phyloP scores from a whole-genome alignment of 164 flowering plant genomes.

The Umbellularia californica region DNA sequence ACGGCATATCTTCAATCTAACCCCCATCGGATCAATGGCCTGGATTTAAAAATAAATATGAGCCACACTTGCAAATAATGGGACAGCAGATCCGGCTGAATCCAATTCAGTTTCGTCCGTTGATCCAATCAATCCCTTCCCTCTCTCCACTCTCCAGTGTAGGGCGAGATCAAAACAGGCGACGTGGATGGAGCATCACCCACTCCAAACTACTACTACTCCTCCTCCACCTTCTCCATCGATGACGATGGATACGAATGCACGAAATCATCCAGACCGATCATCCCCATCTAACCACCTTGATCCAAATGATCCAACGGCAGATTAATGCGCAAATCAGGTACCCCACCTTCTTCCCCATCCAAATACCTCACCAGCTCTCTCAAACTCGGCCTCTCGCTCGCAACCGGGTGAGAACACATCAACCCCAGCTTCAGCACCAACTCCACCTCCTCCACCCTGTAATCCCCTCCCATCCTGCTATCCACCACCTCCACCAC shows the following conservation, averaged over 20 bases:
- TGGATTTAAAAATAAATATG: no score
- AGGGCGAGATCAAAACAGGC: not conserved
- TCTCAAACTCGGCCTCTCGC: constrained; percentile 44
- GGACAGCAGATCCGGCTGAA: no score
- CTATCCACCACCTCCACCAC: constrained; percentile 40
- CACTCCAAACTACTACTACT: not conserved
- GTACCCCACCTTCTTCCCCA: constrained; percentile 35
- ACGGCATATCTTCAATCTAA: no score
- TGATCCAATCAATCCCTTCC: not conserved
- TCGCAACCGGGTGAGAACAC: constrained; percentile 35
- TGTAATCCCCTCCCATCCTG: constrained; percentile 24
- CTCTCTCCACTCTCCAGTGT: not conserved
- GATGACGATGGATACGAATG: constrained; percentile 31
- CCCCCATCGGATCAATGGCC: no score
- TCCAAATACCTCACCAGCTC: constrained; percentile 47
- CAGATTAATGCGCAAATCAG: constrained; percentile 14
- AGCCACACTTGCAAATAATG: no score
- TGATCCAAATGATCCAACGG: constrained; percentile 2
- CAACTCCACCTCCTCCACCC: constrained; percentile 28
- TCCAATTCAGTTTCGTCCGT: no score
- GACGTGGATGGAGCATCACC: not conserved
- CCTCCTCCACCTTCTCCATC: constrained; percentile 4
- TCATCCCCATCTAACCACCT: not conserved
- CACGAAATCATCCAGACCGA: constrained; percentile 26
- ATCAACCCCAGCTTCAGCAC: constrained; percentile 46